Conservation (phyloP, 2,329 filamentous ascomycete genomes). For the Trichoderma simmonsii region DNA sequence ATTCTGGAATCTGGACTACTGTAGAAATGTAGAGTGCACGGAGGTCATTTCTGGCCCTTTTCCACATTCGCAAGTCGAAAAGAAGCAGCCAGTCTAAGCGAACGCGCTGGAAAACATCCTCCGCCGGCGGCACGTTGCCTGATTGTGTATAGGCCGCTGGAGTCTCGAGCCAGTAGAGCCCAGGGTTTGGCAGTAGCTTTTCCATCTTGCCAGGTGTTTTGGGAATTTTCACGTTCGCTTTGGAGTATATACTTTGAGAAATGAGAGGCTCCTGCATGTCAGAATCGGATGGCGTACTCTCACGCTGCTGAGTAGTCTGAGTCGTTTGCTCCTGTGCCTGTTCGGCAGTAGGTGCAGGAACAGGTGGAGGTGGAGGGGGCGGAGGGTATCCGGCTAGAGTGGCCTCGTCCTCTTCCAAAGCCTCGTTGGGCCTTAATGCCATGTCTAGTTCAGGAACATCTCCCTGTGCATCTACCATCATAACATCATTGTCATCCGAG, state of each 20-base stretch:
- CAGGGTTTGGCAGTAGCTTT: slow-evolving; percentile 56
- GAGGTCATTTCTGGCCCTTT: slow-evolving; percentile 85
- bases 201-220: slow-evolving; percentile 67
- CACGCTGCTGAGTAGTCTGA: slow-evolving; percentile 47
- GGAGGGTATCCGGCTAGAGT: slow-evolving; percentile 72
- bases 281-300: slow-evolving; percentile 68
- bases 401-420: slow-evolving; percentile 72
- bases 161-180: slow-evolving; percentile 82
- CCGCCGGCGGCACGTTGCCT: slow-evolving; percentile 65
- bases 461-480: slow-evolving; percentile 53
- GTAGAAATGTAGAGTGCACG: slow-evolving; percentile 94
- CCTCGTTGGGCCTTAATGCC: slow-evolving; percentile 55
- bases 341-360: slow-evolving; percentile 32
- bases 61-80: slow-evolving; percentile 95
- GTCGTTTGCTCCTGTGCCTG: neutral
- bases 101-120: slow-evolving; percentile 85
- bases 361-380: slow-evolving; percentile 60
- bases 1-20: slow-evolving; percentile 90
- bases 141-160: slow-evolving; percentile 65
- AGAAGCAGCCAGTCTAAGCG: slow-evolving; percentile 91
- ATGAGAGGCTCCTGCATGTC: slow-evolving; percentile 65
- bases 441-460: slow-evolving; percentile 45
- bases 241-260: slow-evolving; percentile 58
- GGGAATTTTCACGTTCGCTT: slow-evolving; percentile 70
- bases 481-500: slow-evolving; percentile 50